These are phyloP conservation scores for Nicotiana benthamiana DNA, from an alignment of 257 asterid species.

Conservation along the genomic window DNA sequence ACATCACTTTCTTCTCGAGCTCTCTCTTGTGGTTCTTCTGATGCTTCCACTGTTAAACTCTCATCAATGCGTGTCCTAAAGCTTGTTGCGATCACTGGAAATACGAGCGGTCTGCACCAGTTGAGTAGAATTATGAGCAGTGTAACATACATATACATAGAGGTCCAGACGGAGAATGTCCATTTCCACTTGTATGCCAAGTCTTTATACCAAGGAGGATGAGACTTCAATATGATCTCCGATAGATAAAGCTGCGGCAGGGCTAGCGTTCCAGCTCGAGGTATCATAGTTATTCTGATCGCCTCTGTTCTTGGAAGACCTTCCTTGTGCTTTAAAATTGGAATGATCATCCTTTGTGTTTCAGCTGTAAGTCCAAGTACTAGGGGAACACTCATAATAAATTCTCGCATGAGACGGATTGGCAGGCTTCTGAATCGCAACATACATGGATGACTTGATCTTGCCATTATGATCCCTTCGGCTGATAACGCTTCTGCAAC, in stretches of 20 bases:
- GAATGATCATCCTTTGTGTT: constrained; percentile 42
- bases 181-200: constrained; percentile 60
- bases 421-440: constrained; percentile 65
- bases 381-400: constrained; percentile 52
- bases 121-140: constrained; percentile 30
- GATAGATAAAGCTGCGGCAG: constrained; percentile 70
- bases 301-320: constrained; percentile 35
- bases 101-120: constrained; percentile 43
- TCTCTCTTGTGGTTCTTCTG: constrained; percentile 9
- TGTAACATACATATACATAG: constrained; percentile 34
- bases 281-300: constrained; percentile 42
- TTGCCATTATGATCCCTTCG: constrained; percentile 32
- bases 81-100: constrained; percentile 21
- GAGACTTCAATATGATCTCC: constrained; percentile 35
- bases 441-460: constrained; percentile 70
- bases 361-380: constrained; percentile 49
- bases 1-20: constrained; percentile 19
- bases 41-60: not conserved
- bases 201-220: constrained; percentile 54
- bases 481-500: constrained; percentile 47
- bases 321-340: constrained; percentile 60
- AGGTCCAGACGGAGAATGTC: constrained; percentile 63
- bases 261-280: constrained; percentile 49
- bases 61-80: not conserved
- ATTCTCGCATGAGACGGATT: constrained; percentile 42